Base-by-base conservation (phyloP, 495 filamentous ascomycete genomes). In the Tuber aestivum region DNA sequence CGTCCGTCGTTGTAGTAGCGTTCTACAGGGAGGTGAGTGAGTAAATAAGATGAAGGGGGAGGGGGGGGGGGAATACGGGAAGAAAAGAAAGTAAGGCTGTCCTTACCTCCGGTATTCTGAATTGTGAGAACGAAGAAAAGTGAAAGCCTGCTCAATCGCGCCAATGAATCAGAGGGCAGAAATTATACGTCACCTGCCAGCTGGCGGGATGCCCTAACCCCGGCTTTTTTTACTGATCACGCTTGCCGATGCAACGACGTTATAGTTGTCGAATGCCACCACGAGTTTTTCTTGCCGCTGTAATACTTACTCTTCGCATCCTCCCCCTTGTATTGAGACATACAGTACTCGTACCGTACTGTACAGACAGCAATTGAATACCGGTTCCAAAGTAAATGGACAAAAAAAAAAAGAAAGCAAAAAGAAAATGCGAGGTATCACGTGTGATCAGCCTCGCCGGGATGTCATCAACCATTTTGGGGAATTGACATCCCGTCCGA, bases 171-270 rank as follows among this genome's bases (percentile, higher is more conserved):
- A 27, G 3, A 12, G 10, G 56, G 56, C 14, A 35, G 56, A 65
- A 65, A 65, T 65, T 65, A 65, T 65, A 65, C 56, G 56, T 65
- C 56, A 65, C 56, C 27, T 65, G 56, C 56, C 56, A 65, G 56
- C 56, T 65, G 56, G 56, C 56, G 56, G 32, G 56, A 35, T 65
- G 27, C 56, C 56, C 56, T 65, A 65, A 65, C 56, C 56, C 56
- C 35, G 12, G 27, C 14, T 32, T 65, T 56, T 56, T 65, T 65
- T 35, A 65, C 27, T 65, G 56, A 65, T 65, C 56, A 65, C 14
- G 45, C 23, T 50, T 7, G 27, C 56, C 56, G 56, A 65, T 65
- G 56, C 56, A 65, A 65, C 14, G 56, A 65, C 56, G 56, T 65
- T 65, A 65, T 35, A 65, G 27, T 65, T 65, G 27, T 65, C 27